phyloP scores from a whole-genome alignment of 805 yeast species.

The Zygosaccharomyces gambellarensis region DNA sequence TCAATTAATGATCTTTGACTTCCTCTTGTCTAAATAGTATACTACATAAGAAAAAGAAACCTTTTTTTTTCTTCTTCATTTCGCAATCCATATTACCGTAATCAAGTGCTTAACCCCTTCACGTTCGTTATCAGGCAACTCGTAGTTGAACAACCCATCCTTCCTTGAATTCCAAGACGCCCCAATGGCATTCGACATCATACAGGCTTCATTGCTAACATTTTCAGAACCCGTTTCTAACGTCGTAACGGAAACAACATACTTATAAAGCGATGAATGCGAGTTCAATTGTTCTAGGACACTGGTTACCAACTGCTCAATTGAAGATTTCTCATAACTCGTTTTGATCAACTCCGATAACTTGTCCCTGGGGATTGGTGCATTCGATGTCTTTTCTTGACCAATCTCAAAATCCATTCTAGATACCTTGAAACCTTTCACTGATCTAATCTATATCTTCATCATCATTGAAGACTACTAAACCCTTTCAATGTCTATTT shows the following conservation, averaged over 20 bases:
- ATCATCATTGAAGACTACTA: too few relatives aligned
- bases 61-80: conserved; percentile 9
- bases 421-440: background rate
- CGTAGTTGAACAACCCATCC: conserved; percentile 48
- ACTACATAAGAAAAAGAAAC: background rate
- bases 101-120: conserved; percentile 23
- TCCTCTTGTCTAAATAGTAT: background rate
- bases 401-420: conserved; percentile 14
- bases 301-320: conserved; percentile 29
- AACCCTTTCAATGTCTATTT: too few relatives aligned
- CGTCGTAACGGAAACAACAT: conserved; percentile 43
- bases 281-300: conserved; percentile 37
- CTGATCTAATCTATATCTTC: too few relatives aligned
- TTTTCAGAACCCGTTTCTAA: conserved; percentile 28
- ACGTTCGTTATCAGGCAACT: conserved; percentile 21
- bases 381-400: conserved; percentile 17
- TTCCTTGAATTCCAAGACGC: conserved; percentile 52
- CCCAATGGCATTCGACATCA: conserved; percentile 41
- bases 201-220: conserved; percentile 11
- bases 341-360: conserved; percentile 18
- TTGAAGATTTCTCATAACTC: conserved; percentile 3
- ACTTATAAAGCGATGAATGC: conserved; percentile 54
- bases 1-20: background rate
- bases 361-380: conserved; percentile 20
- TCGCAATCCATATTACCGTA: conserved; percentile 34